Percentiles rank a stretch among this genome's conserved stretches.
These are phyloP conservation scores for Aspergillus aculeatinus DNA, from an alignment of 2,329 filamentous ascomycete species.

Conservation along the genomic window DNA sequence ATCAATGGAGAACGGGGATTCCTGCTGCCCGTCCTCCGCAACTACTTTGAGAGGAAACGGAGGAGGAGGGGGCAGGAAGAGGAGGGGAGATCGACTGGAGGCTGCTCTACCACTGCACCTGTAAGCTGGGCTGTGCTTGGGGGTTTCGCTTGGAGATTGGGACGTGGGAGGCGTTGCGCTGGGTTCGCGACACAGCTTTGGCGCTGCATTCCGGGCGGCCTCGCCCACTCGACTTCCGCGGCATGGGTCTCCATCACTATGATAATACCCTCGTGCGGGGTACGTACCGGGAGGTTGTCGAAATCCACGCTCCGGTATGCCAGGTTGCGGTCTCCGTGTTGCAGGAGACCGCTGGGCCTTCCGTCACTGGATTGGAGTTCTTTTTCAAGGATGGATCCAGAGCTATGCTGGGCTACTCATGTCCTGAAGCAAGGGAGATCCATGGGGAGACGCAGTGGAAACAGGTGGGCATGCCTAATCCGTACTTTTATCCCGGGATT, in stretches of 20 bases:
- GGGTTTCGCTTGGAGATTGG: constrained; percentile 2
- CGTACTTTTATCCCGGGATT: not conserved
- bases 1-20: constrained; percentile 10
- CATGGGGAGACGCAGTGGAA: not conserved
- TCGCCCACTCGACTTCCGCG: constrained; percentile 9
- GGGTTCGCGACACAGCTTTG: constrained; percentile 9
- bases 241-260: constrained; percentile 14
- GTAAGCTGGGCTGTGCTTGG: not conserved
- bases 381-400: constrained; percentile 4
- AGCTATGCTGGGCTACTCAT: constrained; percentile 4
- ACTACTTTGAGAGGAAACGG: not conserved
- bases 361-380: constrained; percentile 9
- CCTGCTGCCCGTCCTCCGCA: constrained; percentile 1
- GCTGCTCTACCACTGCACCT: constrained; percentile 13
- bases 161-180: constrained; percentile 10
- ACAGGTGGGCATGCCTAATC: not conserved
- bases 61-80: not conserved
- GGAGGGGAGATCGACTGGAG: constrained; percentile 8
- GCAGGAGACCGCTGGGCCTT: not conserved
- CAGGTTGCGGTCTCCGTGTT: constrained; percentile 4
- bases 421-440: not conserved
- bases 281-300: not conserved
- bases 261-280: constrained; percentile 2
- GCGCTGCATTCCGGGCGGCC: not conserved
- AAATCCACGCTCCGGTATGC: not conserved